Evolutionary conservation across 352 stramenopile species (phyloP).

Genomic region (Phytophthora syringae): DNA sequence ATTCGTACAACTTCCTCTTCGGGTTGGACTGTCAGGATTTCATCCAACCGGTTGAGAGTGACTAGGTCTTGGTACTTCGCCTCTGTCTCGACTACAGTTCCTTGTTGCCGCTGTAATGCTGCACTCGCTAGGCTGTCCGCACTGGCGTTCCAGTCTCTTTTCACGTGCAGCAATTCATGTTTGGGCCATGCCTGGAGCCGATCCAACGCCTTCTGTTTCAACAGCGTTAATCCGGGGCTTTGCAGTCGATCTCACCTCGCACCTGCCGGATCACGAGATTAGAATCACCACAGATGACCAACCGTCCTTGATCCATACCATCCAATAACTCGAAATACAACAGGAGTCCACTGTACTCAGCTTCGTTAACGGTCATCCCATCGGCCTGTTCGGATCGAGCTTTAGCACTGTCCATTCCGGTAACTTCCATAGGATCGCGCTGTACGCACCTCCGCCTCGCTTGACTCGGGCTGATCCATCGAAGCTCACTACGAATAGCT

Average conservation of each 20-base stretch:
- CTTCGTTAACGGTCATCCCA: no score
- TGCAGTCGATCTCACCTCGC: conserved; percentile 10
- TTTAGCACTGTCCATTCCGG: not conserved
- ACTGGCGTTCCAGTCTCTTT: not conserved
- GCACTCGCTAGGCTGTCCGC: no score
- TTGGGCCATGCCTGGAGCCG: not conserved
- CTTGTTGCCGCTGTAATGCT: no score
- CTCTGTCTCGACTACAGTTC: not conserved
- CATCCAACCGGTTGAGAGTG: conserved; percentile 3
- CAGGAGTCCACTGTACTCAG: not conserved
- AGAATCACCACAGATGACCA: no score
- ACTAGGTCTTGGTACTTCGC: not conserved
- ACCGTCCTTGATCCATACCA: not conserved
- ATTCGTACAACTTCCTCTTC: no score
- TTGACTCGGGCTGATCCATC: no score
- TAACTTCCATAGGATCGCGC: not conserved
- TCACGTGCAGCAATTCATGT: conserved; percentile 5
- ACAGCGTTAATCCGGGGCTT: not conserved
- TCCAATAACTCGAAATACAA: not conserved
- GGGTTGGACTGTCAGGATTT: no score
- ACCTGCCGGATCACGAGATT: no score
- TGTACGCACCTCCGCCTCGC: not conserved
- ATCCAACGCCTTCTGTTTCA: not conserved
- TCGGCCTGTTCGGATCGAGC: not conserved
- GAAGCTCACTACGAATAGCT: no score